Conservation (phyloP, 2,329 filamentous ascomycete species). For the Ophiognomonia clavigignenti-juglandacearum region DNA sequence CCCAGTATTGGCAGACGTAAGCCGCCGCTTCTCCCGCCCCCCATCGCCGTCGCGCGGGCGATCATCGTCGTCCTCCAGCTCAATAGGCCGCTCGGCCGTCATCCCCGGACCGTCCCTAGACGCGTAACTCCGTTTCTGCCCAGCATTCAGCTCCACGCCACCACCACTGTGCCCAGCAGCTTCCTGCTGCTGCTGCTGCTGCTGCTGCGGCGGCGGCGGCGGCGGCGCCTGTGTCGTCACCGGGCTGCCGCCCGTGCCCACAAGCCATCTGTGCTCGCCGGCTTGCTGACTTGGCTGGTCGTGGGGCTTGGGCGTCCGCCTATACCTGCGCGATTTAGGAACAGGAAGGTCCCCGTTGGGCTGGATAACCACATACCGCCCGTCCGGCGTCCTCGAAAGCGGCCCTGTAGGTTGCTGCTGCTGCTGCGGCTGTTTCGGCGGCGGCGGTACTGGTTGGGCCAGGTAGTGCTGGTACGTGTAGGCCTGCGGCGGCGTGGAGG, state of each 20-base stretch:
- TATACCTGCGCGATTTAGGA: too few relatives aligned
- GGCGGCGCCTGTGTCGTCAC: background rate
- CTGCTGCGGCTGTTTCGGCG: background rate
- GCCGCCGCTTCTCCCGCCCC: too few relatives aligned
- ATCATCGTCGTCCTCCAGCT: background rate
- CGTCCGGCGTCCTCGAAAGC: background rate
- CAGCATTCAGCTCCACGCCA: background rate
- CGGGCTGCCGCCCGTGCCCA: background rate
- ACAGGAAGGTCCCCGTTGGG: background rate
- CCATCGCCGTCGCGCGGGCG: background rate
- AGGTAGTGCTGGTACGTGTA: background rate
- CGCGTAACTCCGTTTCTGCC: background rate
- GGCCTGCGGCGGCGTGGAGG: background rate
- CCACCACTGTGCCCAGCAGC: background rate
- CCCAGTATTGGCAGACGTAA: background rate
- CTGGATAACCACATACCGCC: background rate
- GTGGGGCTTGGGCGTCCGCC: too few relatives aligned
- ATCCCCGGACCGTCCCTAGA: background rate
- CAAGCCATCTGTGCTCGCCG: background rate
- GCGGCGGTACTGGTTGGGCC: background rate
- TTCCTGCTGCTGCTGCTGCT: background rate
- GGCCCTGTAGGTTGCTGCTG: background rate
- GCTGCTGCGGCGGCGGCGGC: background rate
- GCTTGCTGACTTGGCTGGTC: background rate
- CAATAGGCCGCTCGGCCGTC: background rate